Conservation (phyloP, 163 green algal genomes). For the Volvox carteri region DNA sequence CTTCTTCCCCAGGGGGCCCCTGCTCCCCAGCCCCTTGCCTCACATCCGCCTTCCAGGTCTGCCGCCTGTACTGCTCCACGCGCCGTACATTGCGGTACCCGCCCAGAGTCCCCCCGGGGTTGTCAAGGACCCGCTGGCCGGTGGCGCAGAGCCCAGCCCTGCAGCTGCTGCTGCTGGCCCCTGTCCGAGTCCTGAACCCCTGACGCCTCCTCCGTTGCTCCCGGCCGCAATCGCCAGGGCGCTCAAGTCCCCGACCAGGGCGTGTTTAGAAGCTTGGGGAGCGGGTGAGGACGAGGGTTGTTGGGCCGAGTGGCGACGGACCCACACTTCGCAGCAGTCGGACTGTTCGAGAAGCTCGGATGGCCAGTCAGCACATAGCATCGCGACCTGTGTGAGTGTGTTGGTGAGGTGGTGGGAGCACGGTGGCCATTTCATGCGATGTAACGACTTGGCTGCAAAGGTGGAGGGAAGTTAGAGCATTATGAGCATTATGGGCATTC, state of each 20-base stretch:
- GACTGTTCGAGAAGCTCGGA: conserved; percentile 17
- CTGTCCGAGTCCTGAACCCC: too few relatives aligned
- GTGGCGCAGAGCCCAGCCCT: too few relatives aligned
- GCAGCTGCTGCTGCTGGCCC: too few relatives aligned
- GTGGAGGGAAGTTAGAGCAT: not conserved
- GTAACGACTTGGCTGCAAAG: too few relatives aligned
- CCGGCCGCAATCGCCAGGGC: too few relatives aligned
- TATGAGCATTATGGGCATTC: too few relatives aligned
- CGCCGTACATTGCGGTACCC: not conserved
- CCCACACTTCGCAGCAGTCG: conserved; percentile 46
- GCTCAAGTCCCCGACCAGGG: too few relatives aligned
- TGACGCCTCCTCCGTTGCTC: too few relatives aligned
- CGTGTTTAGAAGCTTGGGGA: too few relatives aligned
- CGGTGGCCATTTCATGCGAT: too few relatives aligned
- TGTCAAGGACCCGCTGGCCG: too few relatives aligned
- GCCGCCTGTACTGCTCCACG: not conserved
- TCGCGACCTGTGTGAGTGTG: not conserved
- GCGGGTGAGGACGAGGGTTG: not conserved
- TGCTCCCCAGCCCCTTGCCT: not conserved
- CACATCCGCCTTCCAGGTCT: not conserved
- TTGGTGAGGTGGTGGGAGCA: not conserved
- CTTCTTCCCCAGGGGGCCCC: too few relatives aligned
- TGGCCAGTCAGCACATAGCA: conserved; percentile 24
- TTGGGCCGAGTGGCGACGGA: not conserved
- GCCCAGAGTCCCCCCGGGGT: not conserved